Evolutionary conservation across 345 rosid genomes (phyloP).

Genomic region (Salix purpurea): DNA sequence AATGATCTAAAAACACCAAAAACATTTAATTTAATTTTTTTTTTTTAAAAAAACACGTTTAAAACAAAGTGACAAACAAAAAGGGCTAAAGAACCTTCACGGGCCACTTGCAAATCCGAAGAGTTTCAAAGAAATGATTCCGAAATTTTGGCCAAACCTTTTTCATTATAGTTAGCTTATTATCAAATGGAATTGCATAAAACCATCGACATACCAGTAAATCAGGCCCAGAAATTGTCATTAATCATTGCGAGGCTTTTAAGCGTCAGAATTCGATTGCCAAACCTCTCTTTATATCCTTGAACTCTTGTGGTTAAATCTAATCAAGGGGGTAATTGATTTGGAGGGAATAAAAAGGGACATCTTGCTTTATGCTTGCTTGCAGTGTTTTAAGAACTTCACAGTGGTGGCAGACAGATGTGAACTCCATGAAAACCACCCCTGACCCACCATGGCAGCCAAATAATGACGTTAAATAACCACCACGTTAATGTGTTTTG

Average conservation of each 20-base stretch:
- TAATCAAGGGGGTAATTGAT: neutral
- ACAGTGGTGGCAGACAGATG: slow-evolving; percentile 33
- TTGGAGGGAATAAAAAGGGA: neutral
- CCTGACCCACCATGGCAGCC: slow-evolving; percentile 17
- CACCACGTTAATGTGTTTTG: neutral
- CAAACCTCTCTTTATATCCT: too few relatives aligned
- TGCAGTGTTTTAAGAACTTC: neutral
- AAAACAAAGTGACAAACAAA: too few relatives aligned
- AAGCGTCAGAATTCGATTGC: neutral
- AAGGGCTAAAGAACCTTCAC: too few relatives aligned
- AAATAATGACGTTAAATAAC: slow-evolving; percentile 1
- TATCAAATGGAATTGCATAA: neutral
- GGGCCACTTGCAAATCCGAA: neutral
- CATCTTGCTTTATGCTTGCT: neutral
- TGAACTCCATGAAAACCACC: slow-evolving; percentile 28
- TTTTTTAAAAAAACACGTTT: too few relatives aligned
- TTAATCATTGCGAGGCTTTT: neutral
- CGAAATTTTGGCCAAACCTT: neutral
- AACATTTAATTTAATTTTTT: too few relatives aligned
- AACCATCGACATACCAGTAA: neutral
- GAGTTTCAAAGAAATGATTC: neutral
- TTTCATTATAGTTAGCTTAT: slow-evolving; percentile 1
- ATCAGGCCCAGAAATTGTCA: neutral
- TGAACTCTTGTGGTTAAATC: neutral
- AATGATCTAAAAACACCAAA: too few relatives aligned